Base-by-base conservation (phyloP, 805 yeast genomes). In the Candida krabiensis region DNA sequence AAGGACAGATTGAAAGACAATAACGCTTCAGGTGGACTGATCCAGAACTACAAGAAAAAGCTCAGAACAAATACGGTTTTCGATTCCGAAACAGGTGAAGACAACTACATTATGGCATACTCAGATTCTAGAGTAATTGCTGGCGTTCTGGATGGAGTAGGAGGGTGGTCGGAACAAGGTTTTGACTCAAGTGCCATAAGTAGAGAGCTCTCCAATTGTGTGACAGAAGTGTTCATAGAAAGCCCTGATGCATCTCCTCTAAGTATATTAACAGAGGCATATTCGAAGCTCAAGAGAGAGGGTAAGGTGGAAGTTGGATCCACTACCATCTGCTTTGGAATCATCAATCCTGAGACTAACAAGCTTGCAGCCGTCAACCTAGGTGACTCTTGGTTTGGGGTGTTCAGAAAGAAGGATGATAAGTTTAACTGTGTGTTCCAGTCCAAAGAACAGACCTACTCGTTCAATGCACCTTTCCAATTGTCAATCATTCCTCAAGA, bases 101-200 rank as follows among this genome's bases (percentile, higher is more conserved):
- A 86, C 55, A 85, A 82, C 55, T 79, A 71, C 50, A 78, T 85
- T 41, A 67, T 80, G 19, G 70, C 77, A 7, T 61, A 61, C 16
- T 64, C 64, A 19, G 64, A 65, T 34, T 69, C 72, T 3, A 63
- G 61, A 19, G 45, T 82, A 0, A 76, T 83, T 4, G 71, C 80
- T n/a, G 95, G 91, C 16, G 93, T 86, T 3, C 84, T 96, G 5
- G 99, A 91, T 64, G 99, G 99, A 11, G 98, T 93, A 4, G 98
- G 98, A 12, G 98, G 98, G 3, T 91, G 98, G 97, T 77, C 86
- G 1, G 93, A 86, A 44, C 82, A 86, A 32, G 97, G 97, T 0
- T 84, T 79, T 52, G 96, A 91, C 59, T 86, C 96, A 2, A 76
- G 88, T 41, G 91, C 91, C 6, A 86, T 91, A 43, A 81, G 93